Percentiles rank a stretch among this genome's conserved stretches.
Conservation (phyloP, 2,329 filamentous ascomycete species). For the Cladosporium oxysporum region DNA sequence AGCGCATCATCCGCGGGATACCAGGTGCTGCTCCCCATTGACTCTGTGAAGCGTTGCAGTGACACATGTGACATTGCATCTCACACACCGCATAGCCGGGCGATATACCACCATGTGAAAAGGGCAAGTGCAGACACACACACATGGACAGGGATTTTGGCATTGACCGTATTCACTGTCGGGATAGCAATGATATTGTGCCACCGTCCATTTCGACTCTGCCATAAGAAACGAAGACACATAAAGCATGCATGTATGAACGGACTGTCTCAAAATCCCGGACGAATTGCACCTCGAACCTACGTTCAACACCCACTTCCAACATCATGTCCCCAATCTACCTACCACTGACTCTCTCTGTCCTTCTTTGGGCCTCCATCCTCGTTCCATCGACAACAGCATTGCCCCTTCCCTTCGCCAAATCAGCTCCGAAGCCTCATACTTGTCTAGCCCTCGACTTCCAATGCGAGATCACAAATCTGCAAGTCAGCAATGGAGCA, state of each 20-base stretch:
- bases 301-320: neutral
- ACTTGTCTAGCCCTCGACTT: neutral
- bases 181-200: neutral
- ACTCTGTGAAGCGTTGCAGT: slow-evolving; percentile 1
- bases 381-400: neutral
- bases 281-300: neutral
- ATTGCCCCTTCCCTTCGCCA: neutral
- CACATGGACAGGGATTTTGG: neutral
- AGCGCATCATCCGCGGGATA: neutral
- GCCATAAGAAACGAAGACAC: too few species aligned
- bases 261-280: neutral
- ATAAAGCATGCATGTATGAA: neutral
- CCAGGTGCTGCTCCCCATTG: neutral
- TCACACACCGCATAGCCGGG: slow-evolving; percentile 6
- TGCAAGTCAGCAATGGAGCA: neutral
- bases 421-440: neutral
- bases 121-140: neutral
- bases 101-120: neutral
- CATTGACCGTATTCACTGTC: neutral
- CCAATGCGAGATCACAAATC: neutral
- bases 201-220: neutral
- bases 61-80: slow-evolving; percentile 6
- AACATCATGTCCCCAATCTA: neutral
- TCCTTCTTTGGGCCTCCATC: neutral
- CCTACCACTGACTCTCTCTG: too few species aligned